These are phyloP conservation scores for Tetrahymena borealis DNA, from an alignment of 73 alveolate genomes.

Conservation along the genomic window DNA sequence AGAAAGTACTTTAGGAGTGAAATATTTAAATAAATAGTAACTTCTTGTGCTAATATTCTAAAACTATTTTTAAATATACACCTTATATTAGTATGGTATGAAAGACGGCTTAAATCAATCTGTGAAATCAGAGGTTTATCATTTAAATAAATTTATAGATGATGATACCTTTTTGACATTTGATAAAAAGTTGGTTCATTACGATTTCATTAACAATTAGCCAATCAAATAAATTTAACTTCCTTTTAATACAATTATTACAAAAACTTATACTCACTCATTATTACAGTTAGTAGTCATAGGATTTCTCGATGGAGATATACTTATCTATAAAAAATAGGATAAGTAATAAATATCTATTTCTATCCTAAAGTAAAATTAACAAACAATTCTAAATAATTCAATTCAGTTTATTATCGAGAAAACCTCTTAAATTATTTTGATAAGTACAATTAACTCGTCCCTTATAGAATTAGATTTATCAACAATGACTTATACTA, in stretches of 20 bases:
- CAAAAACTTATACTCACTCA: background rate
- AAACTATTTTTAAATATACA: background rate
- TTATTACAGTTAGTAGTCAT: background rate
- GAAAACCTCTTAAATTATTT: background rate
- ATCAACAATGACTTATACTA: background rate
- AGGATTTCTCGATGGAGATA: background rate
- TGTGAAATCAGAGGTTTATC: background rate
- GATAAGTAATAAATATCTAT: no score
- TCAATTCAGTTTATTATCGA: background rate
- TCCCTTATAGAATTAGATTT: background rate
- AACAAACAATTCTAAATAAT: background rate
- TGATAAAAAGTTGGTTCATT: background rate
- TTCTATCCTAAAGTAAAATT: background rate
- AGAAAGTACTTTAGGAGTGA: background rate
- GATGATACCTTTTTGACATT: background rate
- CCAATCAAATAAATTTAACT: background rate
- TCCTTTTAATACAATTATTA: background rate
- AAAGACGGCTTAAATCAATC: background rate
- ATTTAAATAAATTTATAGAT: background rate
- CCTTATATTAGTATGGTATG: background rate
- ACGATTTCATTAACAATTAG: background rate
- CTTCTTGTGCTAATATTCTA: background rate
- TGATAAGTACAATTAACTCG: background rate
- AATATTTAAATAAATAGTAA: background rate
- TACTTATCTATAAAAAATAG: background rate